These are phyloP conservation scores for Penicillium sp. DNA, from an alignment of 2,329 filamentous ascomycete genomes.

Conservation along the genomic window DNA sequence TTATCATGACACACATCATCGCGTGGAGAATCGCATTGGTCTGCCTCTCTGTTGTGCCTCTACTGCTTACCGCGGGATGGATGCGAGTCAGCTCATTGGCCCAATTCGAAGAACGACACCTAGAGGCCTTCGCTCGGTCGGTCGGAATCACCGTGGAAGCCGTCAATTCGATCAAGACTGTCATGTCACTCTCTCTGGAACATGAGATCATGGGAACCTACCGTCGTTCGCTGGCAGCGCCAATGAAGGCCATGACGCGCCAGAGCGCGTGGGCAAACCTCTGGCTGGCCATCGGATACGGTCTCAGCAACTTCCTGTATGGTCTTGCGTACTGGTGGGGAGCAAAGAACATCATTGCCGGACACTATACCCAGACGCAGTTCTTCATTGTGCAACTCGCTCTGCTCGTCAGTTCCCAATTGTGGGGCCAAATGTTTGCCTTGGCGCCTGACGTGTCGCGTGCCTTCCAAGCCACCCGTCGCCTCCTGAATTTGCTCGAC, in stretches of 20 bases:
- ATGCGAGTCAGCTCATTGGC: slow-evolving; percentile 65
- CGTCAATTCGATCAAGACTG: slow-evolving; percentile 52
- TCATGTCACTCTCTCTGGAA: slow-evolving; percentile 54
- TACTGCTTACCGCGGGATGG: slow-evolving; percentile 67
- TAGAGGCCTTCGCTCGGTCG: slow-evolving; percentile 52
- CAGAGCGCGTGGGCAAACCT: slow-evolving; percentile 48
- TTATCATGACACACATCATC: slow-evolving; percentile 69
- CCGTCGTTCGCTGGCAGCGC: slow-evolving; percentile 44
- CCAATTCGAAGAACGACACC: slow-evolving; percentile 56
- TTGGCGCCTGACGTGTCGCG: slow-evolving; percentile 71
- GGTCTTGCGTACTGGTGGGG: slow-evolving; percentile 80
- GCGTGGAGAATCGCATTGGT: slow-evolving; percentile 77
- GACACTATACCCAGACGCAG: slow-evolving; percentile 63
- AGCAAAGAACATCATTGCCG: slow-evolving; percentile 65
- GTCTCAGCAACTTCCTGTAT: slow-evolving; percentile 64
- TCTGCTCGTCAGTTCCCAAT: slow-evolving; percentile 69
- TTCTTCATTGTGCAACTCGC: slow-evolving; percentile 73
- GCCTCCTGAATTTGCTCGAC: slow-evolving; percentile 51
- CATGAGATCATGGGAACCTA: slow-evolving; percentile 50
- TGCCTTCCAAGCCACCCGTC: slow-evolving; percentile 61
- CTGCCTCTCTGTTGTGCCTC: slow-evolving; percentile 66
- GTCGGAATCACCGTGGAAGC: slow-evolving; percentile 54
- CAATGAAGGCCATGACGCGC: slow-evolving; percentile 49
- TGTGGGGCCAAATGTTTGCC: slow-evolving; percentile 72
- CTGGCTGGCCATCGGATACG: slow-evolving; percentile 46